phyloP scores from a whole-genome alignment of 1,284 basidiomycete species.

The Wallemia mellicola region DNA sequence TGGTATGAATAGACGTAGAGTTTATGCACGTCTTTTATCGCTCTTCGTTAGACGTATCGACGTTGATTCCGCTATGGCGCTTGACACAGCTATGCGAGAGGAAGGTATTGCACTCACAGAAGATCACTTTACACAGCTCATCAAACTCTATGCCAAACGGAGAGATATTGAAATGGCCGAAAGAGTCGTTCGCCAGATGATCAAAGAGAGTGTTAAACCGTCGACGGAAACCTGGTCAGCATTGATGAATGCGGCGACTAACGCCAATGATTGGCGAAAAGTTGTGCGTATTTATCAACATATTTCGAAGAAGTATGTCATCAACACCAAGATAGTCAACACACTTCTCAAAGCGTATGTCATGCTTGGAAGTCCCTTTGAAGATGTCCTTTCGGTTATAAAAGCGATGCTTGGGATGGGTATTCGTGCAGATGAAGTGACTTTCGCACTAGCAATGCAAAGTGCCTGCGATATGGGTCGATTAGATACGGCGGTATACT shows the following conservation, averaged over 20 bases:
- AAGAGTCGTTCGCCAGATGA: not conserved
- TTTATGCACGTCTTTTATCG: not conserved
- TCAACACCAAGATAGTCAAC: conserved; percentile 23
- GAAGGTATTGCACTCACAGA: not conserved
- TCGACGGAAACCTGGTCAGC: not conserved
- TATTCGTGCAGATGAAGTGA: conserved; percentile 28
- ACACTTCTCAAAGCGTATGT: conserved; percentile 63
- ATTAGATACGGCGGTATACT: conserved; percentile 32
- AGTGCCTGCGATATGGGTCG: conserved; percentile 47
- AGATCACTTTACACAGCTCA: not conserved
- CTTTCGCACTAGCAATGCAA: conserved; percentile 50
- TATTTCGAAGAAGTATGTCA: not conserved
- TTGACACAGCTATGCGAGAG: not conserved
- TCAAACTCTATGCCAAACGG: not conserved
- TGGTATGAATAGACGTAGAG: not conserved
- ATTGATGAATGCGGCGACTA: not conserved
- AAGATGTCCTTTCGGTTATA: conserved; percentile 34
- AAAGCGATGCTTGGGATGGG: conserved; percentile 23
- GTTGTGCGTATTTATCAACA: not conserved
- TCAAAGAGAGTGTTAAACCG: not conserved
- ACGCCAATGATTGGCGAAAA: not conserved
- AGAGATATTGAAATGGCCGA: not conserved
- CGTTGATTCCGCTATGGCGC: not conserved
- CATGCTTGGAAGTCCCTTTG: conserved; percentile 42
- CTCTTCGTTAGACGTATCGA: not conserved